A percentile compares a stretch with the other conserved stretches of the same genome.
These are phyloP conservation scores for Epichloe hybrida DNA, from an alignment of 2,329 filamentous ascomycete genomes.

Conservation along the genomic window DNA sequence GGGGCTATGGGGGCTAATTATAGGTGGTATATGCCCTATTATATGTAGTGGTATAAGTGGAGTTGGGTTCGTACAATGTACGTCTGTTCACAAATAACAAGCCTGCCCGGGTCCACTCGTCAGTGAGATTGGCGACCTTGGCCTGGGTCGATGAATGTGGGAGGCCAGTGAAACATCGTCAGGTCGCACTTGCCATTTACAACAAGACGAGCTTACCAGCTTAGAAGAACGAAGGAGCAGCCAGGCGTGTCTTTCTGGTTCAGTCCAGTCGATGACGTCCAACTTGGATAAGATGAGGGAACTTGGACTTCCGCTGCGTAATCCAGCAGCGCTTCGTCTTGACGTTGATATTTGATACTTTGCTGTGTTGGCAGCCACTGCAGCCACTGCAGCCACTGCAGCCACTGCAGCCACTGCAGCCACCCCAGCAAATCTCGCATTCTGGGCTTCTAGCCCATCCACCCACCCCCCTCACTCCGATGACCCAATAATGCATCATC, in stretches of 20 bases:
- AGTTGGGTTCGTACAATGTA: background rate
- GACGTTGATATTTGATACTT: background rate
- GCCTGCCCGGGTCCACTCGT: background rate
- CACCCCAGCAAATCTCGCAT: background rate
- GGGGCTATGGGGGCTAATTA: too few species aligned
- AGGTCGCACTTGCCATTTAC: background rate
- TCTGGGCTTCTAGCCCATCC: background rate
- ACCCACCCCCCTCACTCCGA: background rate
- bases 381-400: background rate
- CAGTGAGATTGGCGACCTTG: background rate
- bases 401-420: background rate
- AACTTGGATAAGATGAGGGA: too few species aligned
- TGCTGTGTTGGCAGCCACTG: slow-evolving; percentile 1
- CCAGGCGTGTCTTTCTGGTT: background rate
- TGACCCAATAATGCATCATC: background rate
- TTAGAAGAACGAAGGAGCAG: background rate
- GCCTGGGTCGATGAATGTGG: background rate
- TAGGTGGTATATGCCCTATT: too few species aligned
- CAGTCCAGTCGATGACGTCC: too few species aligned
- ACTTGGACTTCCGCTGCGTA: too few species aligned
- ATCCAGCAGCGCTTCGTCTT: background rate
- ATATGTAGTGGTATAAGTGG: too few species aligned
- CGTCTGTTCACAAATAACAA: background rate
- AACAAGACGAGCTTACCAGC: background rate
- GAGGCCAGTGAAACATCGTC: background rate